These are phyloP conservation scores for Huntiella decipiens DNA, from an alignment of 2,329 filamentous ascomycete species.

Conservation along the genomic window DNA sequence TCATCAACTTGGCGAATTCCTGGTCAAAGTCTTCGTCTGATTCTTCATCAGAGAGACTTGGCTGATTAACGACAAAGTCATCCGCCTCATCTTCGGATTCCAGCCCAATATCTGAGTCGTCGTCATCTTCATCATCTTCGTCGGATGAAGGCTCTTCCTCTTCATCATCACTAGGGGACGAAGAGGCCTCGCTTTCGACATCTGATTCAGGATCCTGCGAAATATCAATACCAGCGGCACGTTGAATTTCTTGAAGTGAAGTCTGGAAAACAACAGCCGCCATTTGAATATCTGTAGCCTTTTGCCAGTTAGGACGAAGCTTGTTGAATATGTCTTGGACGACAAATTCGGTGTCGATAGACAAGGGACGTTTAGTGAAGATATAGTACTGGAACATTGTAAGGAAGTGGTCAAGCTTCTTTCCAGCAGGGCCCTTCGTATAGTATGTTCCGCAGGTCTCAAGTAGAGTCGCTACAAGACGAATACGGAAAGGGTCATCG, in stretches of 20 bases:
- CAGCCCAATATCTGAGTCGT: constrained; percentile 18
- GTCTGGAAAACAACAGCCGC: constrained; percentile 68
- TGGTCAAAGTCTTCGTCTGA: constrained; percentile 94
- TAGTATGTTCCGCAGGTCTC: constrained; percentile 96
- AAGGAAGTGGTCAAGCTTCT: constrained; percentile 94
- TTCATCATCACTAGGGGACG: constrained; percentile 37
- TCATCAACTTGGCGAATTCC: constrained; percentile 96
- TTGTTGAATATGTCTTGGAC: constrained; percentile 79
- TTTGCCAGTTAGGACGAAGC: constrained; percentile 81
- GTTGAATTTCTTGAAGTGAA: constrained; percentile 79
- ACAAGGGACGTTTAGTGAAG: constrained; percentile 68
- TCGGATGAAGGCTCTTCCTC: constrained; percentile 39
- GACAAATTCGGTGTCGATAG: constrained; percentile 95
- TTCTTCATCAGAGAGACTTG: constrained; percentile 80
- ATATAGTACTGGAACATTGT: constrained; percentile 97
- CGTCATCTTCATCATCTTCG: constrained; percentile 39
- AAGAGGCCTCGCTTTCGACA: constrained; percentile 47
- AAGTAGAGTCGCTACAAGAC: constrained; percentile 69
- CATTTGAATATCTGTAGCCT: constrained; percentile 63
- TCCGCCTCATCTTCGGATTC: constrained; percentile 55
- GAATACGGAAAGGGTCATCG: constrained; percentile 91
- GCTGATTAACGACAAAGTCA: constrained; percentile 67
- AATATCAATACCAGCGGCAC: constrained; percentile 54
- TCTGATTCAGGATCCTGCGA: constrained; percentile 52
- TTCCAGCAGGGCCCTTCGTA: constrained; percentile 78